Evolutionary conservation across 495 filamentous ascomycete genomes (phyloP), one percentile per base, ranked within the genome.

Genomic region (Tuber magnatum): DNA sequence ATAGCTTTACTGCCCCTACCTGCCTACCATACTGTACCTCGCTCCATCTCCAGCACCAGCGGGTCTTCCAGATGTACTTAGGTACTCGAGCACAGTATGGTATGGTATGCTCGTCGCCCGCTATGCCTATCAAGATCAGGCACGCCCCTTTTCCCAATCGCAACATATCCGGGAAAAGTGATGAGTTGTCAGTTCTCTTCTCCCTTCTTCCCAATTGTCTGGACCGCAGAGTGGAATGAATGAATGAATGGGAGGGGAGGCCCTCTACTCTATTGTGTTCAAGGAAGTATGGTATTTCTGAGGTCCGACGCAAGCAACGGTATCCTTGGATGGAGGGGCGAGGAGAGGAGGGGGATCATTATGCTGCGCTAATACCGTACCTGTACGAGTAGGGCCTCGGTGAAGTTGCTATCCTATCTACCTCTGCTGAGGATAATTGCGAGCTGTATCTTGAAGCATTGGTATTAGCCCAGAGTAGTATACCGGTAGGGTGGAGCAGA

Each of bases 81-180:
- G 20, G 46, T n/a, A 61, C n/a, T n/a, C n/a, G n/a, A n/a, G n/a
- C n/a, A n/a, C 12, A 7, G 28, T 32, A 35, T 32, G 56, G 56
- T 18, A 65, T 65, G 28, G 56, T 18, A 35, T 65, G 32, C 28
- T 35, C 28, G 56, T 28, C 51, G 2, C 51, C 24, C 51, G 3
- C 56, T 28, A 65, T 65, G 16, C 56, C 56, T 65, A 35, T 65
- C 56, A 65, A 35, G 56, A 65, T 65, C 56, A 61, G 28, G 56
- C 56, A 14, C 4, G 1, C 56, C 56, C 12, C 28, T 4, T 35
- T 35, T 65, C 14, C 56, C 32, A 65, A 7, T 28, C 28, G 56
- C 28, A 65, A 18, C 56, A 65, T 65, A 65, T 14, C 56, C 56
- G 56, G 14, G 56, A 35, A 14, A 35, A 35, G 28, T 65, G 56